Evolutionary conservation across 139 green algal species (phyloP).

Genomic region (Chlamydomonas sp.): DNA sequence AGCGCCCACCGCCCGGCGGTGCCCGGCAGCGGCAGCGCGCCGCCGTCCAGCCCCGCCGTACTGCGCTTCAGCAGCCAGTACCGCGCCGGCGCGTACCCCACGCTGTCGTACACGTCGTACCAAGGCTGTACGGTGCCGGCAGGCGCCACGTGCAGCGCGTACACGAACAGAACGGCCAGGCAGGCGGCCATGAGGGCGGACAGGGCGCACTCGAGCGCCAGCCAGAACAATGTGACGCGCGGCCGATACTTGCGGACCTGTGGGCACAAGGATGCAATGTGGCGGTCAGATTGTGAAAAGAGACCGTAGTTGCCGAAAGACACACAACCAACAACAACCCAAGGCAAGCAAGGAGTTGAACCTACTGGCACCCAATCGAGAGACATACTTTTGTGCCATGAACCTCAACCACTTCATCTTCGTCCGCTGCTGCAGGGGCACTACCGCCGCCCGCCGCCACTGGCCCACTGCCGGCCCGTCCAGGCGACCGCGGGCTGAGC

Average conservation of each 20-base stretch:
- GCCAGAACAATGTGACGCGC: conserved; percentile 7
- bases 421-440: neutral
- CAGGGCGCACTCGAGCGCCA: neutral
- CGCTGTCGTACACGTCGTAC: conserved; percentile 30
- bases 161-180: conserved; percentile 14
- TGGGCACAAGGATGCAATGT: too few species aligned
- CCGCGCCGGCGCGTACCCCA: neutral
- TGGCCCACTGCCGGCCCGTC: neutral
- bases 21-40: conserved; percentile 8
- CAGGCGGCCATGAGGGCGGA: conserved; percentile 9
- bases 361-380: neutral
- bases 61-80: conserved; percentile 10
- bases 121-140: neutral
- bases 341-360: neutral
- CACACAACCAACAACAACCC: too few species aligned
- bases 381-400: neutral
- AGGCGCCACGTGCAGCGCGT: neutral
- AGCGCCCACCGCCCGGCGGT: conserved; percentile 36
- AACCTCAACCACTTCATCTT: neutral
- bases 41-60: neutral
- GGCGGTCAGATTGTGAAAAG: too few species aligned
- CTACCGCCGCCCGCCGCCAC: neutral
- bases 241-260: conserved; percentile 6
- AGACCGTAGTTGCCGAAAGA: too few species aligned
- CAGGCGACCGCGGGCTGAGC: too few species aligned